Percentiles rank a stretch among this genome's conserved stretches.
These are phyloP conservation scores for Hura crepitans DNA, from an alignment of 441 rosid species.

Conservation along the genomic window DNA sequence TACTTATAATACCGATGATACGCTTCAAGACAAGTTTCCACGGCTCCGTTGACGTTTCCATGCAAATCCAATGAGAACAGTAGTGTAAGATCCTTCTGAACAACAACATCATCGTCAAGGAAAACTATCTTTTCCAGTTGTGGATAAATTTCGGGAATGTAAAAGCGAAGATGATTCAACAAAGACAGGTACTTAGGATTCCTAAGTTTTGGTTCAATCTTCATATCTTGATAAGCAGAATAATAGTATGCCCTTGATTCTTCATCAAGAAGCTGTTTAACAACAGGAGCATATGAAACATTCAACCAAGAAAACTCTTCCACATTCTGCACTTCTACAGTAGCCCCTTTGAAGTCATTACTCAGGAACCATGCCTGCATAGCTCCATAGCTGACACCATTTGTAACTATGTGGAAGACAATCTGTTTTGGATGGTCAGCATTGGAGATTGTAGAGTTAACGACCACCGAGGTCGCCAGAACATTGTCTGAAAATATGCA, in stretches of 20 bases:
- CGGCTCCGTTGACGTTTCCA: conserved; percentile 93
- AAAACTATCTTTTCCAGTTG: conserved; percentile 83
- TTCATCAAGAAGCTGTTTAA: conserved; percentile 49
- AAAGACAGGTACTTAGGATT: conserved; percentile 63
- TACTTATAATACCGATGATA: conserved; percentile 91
- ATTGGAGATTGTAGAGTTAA: conserved; percentile 74
- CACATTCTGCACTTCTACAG: conserved; percentile 68
- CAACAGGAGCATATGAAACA: conserved; percentile 67
- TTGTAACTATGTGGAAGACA: conserved; percentile 80
- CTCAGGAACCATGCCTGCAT: conserved; percentile 87
- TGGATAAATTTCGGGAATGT: conserved; percentile 85
- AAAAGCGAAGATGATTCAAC: conserved; percentile 87
- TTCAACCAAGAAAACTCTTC: conserved; percentile 81
- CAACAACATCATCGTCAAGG: conserved; percentile 89
- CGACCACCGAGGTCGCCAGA: conserved; percentile 70
- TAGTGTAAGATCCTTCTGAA: conserved; percentile 85
- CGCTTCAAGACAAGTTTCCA: conserved; percentile 94
- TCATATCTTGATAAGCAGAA: conserved; percentile 46
- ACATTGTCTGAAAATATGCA: conserved; percentile 87
- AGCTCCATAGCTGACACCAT: conserved; percentile 65
- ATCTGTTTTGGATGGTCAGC: conserved; percentile 92
- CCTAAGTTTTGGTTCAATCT: conserved; percentile 54
- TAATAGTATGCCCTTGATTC: conserved; percentile 50
- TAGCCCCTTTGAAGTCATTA: conserved; percentile 75
- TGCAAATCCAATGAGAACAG: conserved; percentile 88